A percentile compares a stretch with the other conserved stretches of the same genome.
These are phyloP conservation scores for Lasiodiplodia hormozganensis DNA, from an alignment of 2,329 filamentous ascomycete species.

Conservation along the genomic window DNA sequence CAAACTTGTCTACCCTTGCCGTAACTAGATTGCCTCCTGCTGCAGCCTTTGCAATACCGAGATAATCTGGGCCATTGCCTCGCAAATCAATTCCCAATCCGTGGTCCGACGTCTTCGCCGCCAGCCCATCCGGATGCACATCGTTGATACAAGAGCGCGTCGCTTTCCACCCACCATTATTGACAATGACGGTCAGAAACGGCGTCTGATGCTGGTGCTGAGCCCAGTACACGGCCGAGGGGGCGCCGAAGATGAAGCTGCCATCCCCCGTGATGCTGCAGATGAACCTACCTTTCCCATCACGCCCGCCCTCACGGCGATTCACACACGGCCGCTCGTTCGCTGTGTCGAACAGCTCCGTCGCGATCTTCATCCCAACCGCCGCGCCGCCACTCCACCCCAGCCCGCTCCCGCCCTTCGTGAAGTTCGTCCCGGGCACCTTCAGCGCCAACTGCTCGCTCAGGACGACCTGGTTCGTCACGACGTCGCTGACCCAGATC, in stretches of 20 bases:
- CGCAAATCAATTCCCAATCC: constrained; percentile 1
- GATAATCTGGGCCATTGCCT: background rate
- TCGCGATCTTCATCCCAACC: constrained; percentile 32
- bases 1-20: background rate
- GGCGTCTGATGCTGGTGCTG: constrained; percentile 62
- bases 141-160: constrained; percentile 12
- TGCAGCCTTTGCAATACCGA: constrained; percentile 10
- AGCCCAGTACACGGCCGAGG: constrained; percentile 65
- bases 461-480: constrained; percentile 12
- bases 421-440: constrained; percentile 30
- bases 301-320: constrained; percentile 43
- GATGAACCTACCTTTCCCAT: constrained; percentile 41
- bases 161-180: constrained; percentile 57
- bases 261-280: constrained; percentile 65
- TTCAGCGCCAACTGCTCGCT: constrained; percentile 7
- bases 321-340: constrained; percentile 49
- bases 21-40: background rate
- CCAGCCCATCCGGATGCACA: constrained; percentile 19
- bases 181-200: constrained; percentile 62
- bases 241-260: constrained; percentile 63
- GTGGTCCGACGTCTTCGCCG: constrained; percentile 3
- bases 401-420: constrained; percentile 34
- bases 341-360: constrained; percentile 33
- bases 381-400: constrained; percentile 35
- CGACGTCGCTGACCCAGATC: constrained; percentile 9